Conservation (phyloP, 805 yeast genomes). For the Dipodascopsis tothii region DNA sequence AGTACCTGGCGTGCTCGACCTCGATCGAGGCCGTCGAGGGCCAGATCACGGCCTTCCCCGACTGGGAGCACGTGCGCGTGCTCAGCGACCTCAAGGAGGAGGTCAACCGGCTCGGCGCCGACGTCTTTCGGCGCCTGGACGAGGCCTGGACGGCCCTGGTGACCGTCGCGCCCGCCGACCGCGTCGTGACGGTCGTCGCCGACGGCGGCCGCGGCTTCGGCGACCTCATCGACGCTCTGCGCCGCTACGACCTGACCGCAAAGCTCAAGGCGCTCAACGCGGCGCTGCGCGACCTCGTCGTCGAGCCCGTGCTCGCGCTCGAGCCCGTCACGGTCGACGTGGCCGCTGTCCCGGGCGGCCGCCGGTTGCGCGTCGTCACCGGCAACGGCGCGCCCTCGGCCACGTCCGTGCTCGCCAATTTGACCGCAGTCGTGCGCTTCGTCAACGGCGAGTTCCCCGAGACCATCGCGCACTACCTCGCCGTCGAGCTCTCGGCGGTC, state of each 20-base stretch:
- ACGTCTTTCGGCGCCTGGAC: slow-evolving; percentile 13
- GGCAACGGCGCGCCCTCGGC: neutral
- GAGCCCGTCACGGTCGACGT: neutral
- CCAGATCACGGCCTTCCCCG: slow-evolving; percentile 13
- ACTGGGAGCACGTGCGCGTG: slow-evolving; percentile 14
- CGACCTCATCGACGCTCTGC: slow-evolving; percentile 12
- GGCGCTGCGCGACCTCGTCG: slow-evolving; percentile 1
- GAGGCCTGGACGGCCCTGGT: slow-evolving; percentile 7
- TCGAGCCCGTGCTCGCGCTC: neutral
- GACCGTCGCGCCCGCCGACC: neutral
- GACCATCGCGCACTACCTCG: slow-evolving; percentile 5
- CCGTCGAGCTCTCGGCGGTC: slow-evolving; percentile 8
- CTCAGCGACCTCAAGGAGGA: slow-evolving; percentile 17
- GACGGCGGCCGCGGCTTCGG: neutral
- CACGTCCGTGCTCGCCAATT: slow-evolving; percentile 1
- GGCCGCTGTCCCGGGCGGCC: neutral
- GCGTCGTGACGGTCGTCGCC: neutral
- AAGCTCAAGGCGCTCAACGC: slow-evolving; percentile 12
- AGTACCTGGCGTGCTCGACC: slow-evolving; percentile 11
- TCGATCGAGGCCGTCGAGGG: slow-evolving; percentile 14
- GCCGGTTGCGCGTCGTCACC: neutral
- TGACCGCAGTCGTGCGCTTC: slow-evolving; percentile 6
- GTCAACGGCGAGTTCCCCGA: slow-evolving; percentile 8
- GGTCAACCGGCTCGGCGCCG: slow-evolving; percentile 12
- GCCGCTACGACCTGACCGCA: slow-evolving; percentile 10